Evolutionary conservation across 2,329 filamentous ascomycete genomes (phyloP).

Genomic region (Aspergillus sp.): DNA sequence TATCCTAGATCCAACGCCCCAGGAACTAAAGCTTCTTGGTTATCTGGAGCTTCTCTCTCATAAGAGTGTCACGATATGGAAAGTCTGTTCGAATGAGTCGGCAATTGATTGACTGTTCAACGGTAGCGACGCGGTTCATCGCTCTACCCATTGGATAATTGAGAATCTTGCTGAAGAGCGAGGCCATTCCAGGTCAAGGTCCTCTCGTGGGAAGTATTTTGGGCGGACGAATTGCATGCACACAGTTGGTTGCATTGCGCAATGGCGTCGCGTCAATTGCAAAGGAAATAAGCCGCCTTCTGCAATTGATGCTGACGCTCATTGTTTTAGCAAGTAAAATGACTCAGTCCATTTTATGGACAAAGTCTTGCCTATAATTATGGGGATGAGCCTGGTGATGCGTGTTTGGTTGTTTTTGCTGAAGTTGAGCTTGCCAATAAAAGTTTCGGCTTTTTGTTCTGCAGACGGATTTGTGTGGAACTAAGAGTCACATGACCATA

Average conservation of each 20-base stretch:
- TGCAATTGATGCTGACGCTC: background rate
- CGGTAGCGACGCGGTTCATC: background rate
- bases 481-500: background rate
- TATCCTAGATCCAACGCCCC: background rate
- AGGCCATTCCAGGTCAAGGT: background rate
- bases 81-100: background rate
- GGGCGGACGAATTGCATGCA: background rate
- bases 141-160: background rate
- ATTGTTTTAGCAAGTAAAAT: background rate
- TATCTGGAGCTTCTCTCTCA: background rate
- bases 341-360: background rate
- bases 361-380: background rate
- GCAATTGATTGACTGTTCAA: background rate
- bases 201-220: background rate
- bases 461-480: background rate
- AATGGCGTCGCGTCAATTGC: background rate
- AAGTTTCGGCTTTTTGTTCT: background rate
- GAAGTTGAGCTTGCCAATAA: background rate
- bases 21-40: background rate
- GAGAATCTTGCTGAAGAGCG: background rate
- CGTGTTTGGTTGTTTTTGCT: background rate
- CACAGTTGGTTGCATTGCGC: background rate
- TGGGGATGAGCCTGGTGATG: background rate
- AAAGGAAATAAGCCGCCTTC: too few species aligned
- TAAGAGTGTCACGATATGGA: background rate